These are phyloP conservation scores for Zea luxurians DNA, from an alignment of 176 grass and related monocot genomes.

Conservation along the genomic window DNA sequence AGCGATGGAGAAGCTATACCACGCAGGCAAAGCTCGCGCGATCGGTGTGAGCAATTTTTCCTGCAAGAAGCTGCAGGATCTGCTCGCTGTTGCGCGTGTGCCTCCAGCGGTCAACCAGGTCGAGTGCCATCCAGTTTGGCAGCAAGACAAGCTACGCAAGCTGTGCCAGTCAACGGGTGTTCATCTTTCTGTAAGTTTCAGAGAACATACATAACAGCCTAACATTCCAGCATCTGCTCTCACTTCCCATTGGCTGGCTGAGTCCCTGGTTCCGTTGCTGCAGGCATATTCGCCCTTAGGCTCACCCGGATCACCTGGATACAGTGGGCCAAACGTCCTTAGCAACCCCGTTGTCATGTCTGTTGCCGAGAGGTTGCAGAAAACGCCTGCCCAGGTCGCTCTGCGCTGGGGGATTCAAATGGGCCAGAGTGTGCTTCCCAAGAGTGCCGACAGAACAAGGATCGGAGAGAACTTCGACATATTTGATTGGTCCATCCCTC, in stretches of 20 bases:
- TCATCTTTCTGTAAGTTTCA: conserved; percentile 59
- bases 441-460: conserved; percentile 49
- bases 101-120: conserved; percentile 60
- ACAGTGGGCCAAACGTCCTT: conserved; percentile 32
- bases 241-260: not conserved
- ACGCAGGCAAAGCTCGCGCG: conserved; percentile 45
- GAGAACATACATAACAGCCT: not conserved
- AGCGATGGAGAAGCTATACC: conserved; percentile 55
- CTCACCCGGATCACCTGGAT: conserved; percentile 41
- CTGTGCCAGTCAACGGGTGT: conserved; percentile 48
- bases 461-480: conserved; percentile 51
- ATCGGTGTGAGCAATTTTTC: conserved; percentile 70
- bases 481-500: conserved; percentile 57
- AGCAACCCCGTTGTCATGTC: conserved; percentile 38
- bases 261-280: not conserved
- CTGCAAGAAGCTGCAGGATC: conserved; percentile 49
- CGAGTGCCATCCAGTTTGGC: conserved; percentile 56
- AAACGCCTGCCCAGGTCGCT: conserved; percentile 57
- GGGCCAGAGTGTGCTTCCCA: conserved; percentile 56
- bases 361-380: conserved; percentile 48
- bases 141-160: conserved; percentile 45
- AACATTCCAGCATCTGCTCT: not conserved
- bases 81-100: conserved; percentile 48
- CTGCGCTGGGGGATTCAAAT: conserved; percentile 60
- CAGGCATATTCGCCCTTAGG: conserved; percentile 62